phyloP scores from a whole-genome alignment of 306 rosid species.

The Lathyrus oleraceus region DNA sequence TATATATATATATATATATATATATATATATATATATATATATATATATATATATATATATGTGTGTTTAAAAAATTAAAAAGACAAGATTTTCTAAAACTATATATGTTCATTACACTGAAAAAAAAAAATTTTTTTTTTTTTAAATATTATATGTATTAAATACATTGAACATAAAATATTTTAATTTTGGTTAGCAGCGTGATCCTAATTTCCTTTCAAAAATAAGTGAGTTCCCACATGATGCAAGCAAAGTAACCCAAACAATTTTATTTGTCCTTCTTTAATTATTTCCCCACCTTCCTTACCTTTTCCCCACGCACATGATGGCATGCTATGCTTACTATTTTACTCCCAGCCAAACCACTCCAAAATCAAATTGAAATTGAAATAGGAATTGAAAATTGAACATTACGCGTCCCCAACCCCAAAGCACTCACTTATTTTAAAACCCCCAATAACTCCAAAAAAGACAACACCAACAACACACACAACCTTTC shows the following conservation, averaged over 20 bases:
- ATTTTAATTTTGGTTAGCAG: too few species aligned
- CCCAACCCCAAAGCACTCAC: neutral
- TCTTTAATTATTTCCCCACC: neutral
- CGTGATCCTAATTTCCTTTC: too few species aligned
- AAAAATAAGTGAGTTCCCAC: neutral
- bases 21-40: too few species aligned
- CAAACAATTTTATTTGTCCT: neutral
- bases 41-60: too few species aligned
- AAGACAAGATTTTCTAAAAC: too few species aligned
- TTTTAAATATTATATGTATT: too few species aligned
- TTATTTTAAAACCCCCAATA: neutral
- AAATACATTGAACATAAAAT: too few species aligned
- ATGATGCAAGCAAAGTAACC: neutral
- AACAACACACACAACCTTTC: neutral
- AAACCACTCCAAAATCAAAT: neutral
- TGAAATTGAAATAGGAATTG: neutral
- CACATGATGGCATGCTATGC: constrained; percentile 2
- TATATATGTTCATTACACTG: too few species aligned
- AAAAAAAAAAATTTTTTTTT: too few species aligned
- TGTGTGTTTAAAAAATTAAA: too few species aligned
- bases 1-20: too few species aligned
- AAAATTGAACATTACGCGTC: neutral
- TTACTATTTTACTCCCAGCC: neutral
- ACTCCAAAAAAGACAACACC: neutral
- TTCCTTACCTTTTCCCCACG: constrained; percentile 7